Evolutionary conservation across 2,329 filamentous ascomycete species (phyloP), one percentile per base, ranked within the genome.

Genomic region (Hymenoscyphus albidus): DNA sequence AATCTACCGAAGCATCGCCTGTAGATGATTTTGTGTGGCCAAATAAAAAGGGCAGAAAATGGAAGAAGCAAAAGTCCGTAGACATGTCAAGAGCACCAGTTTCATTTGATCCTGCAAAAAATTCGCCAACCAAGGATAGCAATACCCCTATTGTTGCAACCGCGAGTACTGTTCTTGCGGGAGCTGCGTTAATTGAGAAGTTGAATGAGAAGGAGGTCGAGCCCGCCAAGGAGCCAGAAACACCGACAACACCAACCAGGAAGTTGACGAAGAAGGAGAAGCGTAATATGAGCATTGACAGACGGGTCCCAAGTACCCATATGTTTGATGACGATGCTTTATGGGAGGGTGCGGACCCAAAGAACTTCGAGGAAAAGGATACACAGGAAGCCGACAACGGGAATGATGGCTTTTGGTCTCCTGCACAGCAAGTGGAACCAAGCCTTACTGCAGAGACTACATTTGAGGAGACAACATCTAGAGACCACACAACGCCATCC

Each of bases 321-420:
- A 70, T 80, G 38, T 80, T 81, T 71, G 78, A 82, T 66, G 78
- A 81, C 68, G 73, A 78, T 60, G 73, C 76, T 16, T 71, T 81
- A 32, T 80, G 79, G 79, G 78, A 82, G 69, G 78, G 77, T 31
- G 75, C 76, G 13, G 77, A 81, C 56, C 77, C 76, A 48, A 70
- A 70, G 66, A 62, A 69, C 60, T 61, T 73, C 51, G 71, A 74
- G 54, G 75, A 74, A 55, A 48, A 61, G 9, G 64, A 65, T 14
- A 65, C 65, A 12, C 66, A 42, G 61, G 59, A 65, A 51, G 61
- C 70, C 48, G 60, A 72, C 42, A 68, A 73, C 62, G 71, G 67
- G 40, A 64, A 65, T 61, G 71, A 72, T 60, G 73, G 72, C 38
- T 78, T 76, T 56, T 77, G 74, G 76, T 75, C 74, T 58, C 71